These are phyloP conservation scores for Ceraceosorus guamensis DNA, from an alignment of 1,284 basidiomycete species.

Conservation along the genomic window DNA sequence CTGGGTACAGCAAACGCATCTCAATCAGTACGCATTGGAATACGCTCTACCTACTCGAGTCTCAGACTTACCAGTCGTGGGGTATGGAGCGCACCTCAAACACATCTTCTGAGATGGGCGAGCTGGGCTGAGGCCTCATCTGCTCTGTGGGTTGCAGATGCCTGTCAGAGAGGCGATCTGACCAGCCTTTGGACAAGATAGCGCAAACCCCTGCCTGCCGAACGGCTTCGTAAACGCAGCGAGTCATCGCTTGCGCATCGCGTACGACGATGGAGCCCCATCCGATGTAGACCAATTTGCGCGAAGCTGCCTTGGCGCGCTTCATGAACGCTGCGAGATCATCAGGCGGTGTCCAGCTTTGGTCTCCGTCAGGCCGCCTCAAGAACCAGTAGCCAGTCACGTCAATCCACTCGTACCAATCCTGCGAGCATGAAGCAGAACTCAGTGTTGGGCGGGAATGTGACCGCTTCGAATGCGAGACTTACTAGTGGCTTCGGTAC, in stretches of 20 bases:
- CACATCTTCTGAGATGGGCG: conserved; percentile 61
- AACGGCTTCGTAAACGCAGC: conserved; percentile 80
- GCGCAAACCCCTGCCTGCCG: conserved; percentile 71
- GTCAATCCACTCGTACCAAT: conserved; percentile 98
- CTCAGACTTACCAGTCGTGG: conserved; percentile 67
- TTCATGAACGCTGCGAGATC: conserved; percentile 76
- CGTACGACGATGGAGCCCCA: conserved; percentile 98
- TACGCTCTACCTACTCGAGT: no score
- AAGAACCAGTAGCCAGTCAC: conserved; percentile 59
- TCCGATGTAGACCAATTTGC: conserved; percentile 94
- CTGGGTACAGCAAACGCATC: no score
- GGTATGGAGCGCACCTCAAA: conserved; percentile 77
- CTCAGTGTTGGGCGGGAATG: conserved; percentile 54
- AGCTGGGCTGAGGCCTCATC: conserved; percentile 44
- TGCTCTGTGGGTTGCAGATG: conserved; percentile 29
- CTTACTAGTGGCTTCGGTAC: conserved; percentile 55
- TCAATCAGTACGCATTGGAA: no score
- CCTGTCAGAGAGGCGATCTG: conserved; percentile 59
- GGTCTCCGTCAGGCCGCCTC: conserved; percentile 69
- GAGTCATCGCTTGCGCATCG: conserved; percentile 84
- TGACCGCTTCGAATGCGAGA: conserved; percentile 60
- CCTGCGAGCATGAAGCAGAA: conserved; percentile 40
- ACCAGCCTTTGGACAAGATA: conserved; percentile 96
- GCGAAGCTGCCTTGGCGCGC: conserved; percentile 62
- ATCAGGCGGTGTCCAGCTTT: conserved; percentile 73